A percentile compares a stretch with the other conserved stretches of the same genome.
These are phyloP conservation scores for Trichoderma sp. DNA, from an alignment of 2,329 filamentous ascomycete genomes.

Conservation along the genomic window DNA sequence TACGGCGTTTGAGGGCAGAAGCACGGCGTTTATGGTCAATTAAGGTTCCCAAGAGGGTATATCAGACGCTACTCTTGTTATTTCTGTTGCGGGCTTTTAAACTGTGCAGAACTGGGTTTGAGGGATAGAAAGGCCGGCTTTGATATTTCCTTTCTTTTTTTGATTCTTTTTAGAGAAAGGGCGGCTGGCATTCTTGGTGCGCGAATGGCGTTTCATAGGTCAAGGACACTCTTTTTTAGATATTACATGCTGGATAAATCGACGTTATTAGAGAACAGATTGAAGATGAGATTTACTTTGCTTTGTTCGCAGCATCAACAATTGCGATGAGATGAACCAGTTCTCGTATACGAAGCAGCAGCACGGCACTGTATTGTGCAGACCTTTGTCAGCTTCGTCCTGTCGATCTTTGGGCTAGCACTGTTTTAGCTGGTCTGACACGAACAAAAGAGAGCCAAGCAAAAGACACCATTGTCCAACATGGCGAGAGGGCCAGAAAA, in stretches of 20 bases:
- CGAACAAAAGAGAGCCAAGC: not conserved
- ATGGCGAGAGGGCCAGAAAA: not conserved
- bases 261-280: not conserved
- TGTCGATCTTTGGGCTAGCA: not conserved
- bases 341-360: not conserved
- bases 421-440: not conserved
- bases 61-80: not conserved
- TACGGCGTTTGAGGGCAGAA: slow-evolving; percentile 65
- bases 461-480: not conserved
- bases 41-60: not conserved
- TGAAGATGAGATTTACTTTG: not conserved
- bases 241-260: not conserved
- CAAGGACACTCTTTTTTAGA: not conserved
- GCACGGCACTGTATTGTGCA: not conserved
- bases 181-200: not conserved
- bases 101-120: too few relatives aligned
- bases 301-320: not conserved
- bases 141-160: not conserved
- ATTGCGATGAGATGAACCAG: not conserved
- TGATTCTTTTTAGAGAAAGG: not conserved
- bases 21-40: slow-evolving; percentile 47
- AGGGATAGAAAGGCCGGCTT: not conserved
- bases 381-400: not conserved
- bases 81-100: not conserved
- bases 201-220: not conserved